These are phyloP conservation scores for Eimeria maxima DNA, from an alignment of 169 alveolate genomes.

Conservation along the genomic window DNA sequence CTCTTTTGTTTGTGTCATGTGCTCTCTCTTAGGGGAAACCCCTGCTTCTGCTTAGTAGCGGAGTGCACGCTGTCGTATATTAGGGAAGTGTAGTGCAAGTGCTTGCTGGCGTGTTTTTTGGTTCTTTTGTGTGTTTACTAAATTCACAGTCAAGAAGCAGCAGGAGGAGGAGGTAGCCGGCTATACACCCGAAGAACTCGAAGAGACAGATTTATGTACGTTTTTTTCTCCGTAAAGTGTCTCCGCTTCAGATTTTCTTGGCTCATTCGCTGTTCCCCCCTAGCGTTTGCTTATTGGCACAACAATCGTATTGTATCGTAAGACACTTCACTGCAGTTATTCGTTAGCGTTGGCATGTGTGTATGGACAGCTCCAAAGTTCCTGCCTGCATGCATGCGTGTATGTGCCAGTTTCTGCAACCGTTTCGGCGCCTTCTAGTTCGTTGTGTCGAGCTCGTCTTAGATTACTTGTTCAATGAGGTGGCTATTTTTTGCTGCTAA, in stretches of 20 bases:
- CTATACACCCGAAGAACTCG: conserved; percentile 49
- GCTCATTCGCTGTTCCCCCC: neutral
- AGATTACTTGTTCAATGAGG: neutral
- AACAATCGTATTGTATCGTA: neutral
- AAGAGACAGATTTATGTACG: conserved; percentile 66
- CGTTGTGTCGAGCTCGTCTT: too few relatives aligned
- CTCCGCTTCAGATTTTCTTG: neutral
- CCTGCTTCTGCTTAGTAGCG: neutral
- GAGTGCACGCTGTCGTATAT: neutral
- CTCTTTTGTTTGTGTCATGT: too few relatives aligned
- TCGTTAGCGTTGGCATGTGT: neutral
- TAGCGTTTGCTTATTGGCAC: neutral
- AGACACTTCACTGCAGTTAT: neutral
- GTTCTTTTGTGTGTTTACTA: neutral
- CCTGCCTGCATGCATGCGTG: neutral
- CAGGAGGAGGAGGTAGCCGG: conserved; percentile 59
- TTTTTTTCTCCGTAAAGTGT: neutral
- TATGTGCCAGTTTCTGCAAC: neutral
- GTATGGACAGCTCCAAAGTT: too few relatives aligned
- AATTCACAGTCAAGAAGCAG: neutral
- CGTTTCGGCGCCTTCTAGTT: too few relatives aligned
- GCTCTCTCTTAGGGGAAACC: too few relatives aligned
- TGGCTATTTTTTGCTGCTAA: neutral
- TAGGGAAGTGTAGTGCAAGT: neutral
- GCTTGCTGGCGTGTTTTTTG: neutral